Conservation (phyloP, 2,329 filamentous ascomycete genomes). For the Geosmithia morbida region DNA sequence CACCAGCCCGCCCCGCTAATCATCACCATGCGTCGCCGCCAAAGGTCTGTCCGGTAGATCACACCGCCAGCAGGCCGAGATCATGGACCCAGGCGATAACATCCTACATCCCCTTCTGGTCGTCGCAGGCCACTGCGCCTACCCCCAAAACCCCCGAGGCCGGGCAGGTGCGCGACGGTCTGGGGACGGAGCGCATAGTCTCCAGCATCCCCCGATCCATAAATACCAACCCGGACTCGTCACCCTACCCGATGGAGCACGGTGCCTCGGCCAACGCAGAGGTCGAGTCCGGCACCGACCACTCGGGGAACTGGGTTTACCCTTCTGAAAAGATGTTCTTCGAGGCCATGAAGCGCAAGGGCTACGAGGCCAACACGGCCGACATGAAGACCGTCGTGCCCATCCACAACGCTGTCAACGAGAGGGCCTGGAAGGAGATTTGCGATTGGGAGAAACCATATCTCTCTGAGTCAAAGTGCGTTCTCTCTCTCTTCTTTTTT, state of each 20-base stretch:
- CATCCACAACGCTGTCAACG: constrained; percentile 97
- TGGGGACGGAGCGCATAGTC: constrained; percentile 57
- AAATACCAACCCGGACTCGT: constrained; percentile 15
- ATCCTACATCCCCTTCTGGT: constrained; percentile 25
- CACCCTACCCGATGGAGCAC: constrained; percentile 21
- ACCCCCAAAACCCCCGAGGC: background rate
- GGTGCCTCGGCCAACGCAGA: constrained; percentile 54
- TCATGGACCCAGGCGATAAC: constrained; percentile 28
- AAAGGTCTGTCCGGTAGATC: constrained; percentile 17
- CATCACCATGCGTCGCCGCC: background rate
- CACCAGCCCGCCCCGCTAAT: no score
- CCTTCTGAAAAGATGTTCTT: constrained; percentile 97
- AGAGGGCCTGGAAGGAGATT: constrained; percentile 89
- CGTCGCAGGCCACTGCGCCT: constrained; percentile 5
- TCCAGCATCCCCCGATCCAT: constrained; percentile 62
- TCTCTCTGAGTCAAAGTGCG: constrained; percentile 38
- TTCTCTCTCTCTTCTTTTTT: constrained; percentile 1
- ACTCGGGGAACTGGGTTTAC: constrained; percentile 88
- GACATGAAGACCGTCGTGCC: constrained; percentile 91
- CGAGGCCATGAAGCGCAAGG: constrained; percentile 88
- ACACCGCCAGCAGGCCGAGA: constrained; percentile 11
- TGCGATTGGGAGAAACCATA: constrained; percentile 72
- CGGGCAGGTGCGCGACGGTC: constrained; percentile 8
- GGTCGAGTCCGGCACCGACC: constrained; percentile 58
- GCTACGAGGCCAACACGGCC: constrained; percentile 50